Evolutionary conservation across 2,329 filamentous ascomycete species (phyloP).

Genomic region (Colletotrichum viniferum): DNA sequence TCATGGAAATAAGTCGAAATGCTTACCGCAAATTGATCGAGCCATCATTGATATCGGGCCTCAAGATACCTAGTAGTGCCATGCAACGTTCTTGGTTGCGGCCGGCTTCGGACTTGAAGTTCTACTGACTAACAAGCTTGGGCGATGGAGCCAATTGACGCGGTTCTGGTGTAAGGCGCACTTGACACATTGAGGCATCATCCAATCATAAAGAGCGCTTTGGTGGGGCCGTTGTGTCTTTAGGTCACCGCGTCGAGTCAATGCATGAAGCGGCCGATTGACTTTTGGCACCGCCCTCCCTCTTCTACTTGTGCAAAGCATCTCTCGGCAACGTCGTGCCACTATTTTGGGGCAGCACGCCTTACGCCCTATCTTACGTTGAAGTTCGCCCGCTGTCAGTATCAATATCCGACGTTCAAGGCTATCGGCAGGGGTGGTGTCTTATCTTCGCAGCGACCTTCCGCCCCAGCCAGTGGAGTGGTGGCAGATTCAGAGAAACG

Average conservation of each 20-base stretch:
- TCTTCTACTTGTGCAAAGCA: not conserved
- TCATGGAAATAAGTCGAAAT: not conserved
- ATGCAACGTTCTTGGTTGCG: not conserved
- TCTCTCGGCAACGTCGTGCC: not conserved
- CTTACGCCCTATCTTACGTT: not conserved
- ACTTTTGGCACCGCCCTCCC: not conserved
- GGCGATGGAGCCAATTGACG: not conserved
- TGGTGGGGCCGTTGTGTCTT: not conserved
- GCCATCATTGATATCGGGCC: not conserved
- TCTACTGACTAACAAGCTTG: not conserved
- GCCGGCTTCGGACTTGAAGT: not conserved
- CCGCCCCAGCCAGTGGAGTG: not conserved
- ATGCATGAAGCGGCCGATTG: not conserved
- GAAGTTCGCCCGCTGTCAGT: not conserved
- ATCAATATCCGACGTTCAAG: not conserved
- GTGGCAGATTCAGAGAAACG: not conserved
- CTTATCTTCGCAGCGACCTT: not conserved
- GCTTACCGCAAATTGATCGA: not conserved
- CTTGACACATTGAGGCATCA: not conserved
- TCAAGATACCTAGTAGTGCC: not conserved
- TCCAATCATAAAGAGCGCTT: not conserved
- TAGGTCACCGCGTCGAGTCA: not conserved
- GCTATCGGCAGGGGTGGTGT: not conserved
- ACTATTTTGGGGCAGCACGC: not conserved
- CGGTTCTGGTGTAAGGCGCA: slow-evolving; percentile 12